phyloP scores from a whole-genome alignment of 2,329 filamentous ascomycete species.

The Sarocladium brachiariae region DNA sequence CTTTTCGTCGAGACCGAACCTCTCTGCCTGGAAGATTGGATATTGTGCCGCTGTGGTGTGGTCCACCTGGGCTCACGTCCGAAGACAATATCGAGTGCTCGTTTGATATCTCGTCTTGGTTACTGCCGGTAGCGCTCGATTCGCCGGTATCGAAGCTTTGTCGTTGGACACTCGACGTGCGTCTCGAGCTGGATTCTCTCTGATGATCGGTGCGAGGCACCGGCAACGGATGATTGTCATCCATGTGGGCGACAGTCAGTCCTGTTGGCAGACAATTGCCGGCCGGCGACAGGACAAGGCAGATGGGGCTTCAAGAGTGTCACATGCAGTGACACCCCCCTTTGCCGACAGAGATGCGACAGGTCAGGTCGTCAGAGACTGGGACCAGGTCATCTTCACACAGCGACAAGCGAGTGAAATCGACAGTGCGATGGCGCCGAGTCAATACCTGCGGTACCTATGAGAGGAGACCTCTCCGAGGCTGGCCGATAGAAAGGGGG shows the following conservation, averaged over 20 bases:
- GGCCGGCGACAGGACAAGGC: not conserved
- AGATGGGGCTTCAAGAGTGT: slow-evolving; percentile 5
- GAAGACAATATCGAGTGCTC: not conserved
- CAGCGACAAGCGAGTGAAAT: not conserved
- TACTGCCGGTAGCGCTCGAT: slow-evolving; percentile 32
- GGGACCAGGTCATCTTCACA: slow-evolving; percentile 1
- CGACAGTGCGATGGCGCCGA: too few species aligned
- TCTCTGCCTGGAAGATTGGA: not conserved
- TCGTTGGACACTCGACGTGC: slow-evolving; percentile 3
- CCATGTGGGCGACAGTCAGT: not conserved
- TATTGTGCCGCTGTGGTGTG: not conserved
- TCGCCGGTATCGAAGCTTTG: slow-evolving; percentile 38
- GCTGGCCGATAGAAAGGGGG: too few species aligned
- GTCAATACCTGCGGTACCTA: too few species aligned
- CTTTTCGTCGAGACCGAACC: slow-evolving; percentile 22
- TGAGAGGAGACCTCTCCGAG: too few species aligned
- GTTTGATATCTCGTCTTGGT: slow-evolving; percentile 14
- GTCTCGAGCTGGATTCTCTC: slow-evolving; percentile 2
- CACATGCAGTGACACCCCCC: slow-evolving; percentile 7
- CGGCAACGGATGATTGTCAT: not conserved
- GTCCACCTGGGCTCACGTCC: not conserved
- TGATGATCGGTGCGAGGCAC: not conserved
- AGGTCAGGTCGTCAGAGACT: not conserved
- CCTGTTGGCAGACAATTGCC: not conserved
- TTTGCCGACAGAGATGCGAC: not conserved